A percentile compares a stretch with the other conserved stretches of the same genome.
phyloP scores from a whole-genome alignment of 1,284 basidiomycete species.

The Irpex sp. region DNA sequence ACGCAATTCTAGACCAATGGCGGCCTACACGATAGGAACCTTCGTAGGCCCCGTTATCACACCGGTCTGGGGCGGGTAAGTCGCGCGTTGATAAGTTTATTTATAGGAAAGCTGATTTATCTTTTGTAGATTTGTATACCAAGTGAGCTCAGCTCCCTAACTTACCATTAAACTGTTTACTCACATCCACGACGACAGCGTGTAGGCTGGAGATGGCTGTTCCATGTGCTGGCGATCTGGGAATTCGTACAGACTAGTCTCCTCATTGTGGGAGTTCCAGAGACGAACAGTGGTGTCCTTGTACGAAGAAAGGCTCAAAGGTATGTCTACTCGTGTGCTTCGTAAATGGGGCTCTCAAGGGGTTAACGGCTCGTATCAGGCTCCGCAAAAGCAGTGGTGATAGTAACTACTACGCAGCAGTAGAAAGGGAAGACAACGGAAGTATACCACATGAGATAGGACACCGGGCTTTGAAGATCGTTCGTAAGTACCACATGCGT shows the following conservation, averaged over 20 bases:
- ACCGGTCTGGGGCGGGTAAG: conserved; percentile 57
- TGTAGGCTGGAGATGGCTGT: conserved; percentile 77
- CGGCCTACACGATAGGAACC: conserved; percentile 64
- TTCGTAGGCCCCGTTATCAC: conserved; percentile 74
- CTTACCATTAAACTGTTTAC: background rate
- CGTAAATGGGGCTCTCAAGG: too few species aligned
- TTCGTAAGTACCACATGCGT: conserved; percentile 48
- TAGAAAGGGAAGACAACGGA: conserved; percentile 40
- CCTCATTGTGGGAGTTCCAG: conserved; percentile 55
- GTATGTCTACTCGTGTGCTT: conserved; percentile 13
- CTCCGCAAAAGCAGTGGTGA: conserved; percentile 57
- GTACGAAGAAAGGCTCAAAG: conserved; percentile 51
- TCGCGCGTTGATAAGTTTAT: background rate
- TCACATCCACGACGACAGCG: conserved; percentile 33
- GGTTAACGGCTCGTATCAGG: conserved; percentile 24
- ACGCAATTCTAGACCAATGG: conserved; percentile 60
- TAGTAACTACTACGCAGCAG: conserved; percentile 49
- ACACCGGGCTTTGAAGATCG: conserved; percentile 51
- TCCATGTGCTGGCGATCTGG: conserved; percentile 66
- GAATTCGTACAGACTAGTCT: conserved; percentile 43
- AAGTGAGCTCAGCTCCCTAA: conserved; percentile 29
- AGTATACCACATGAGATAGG: conserved; percentile 36
- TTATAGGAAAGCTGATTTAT: background rate
- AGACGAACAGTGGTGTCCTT: conserved; percentile 71
- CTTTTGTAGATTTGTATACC: conserved; percentile 35